These are phyloP conservation scores for Mycena indigotica DNA, from an alignment of 768 basidiomycete genomes.

Conservation along the genomic window DNA sequence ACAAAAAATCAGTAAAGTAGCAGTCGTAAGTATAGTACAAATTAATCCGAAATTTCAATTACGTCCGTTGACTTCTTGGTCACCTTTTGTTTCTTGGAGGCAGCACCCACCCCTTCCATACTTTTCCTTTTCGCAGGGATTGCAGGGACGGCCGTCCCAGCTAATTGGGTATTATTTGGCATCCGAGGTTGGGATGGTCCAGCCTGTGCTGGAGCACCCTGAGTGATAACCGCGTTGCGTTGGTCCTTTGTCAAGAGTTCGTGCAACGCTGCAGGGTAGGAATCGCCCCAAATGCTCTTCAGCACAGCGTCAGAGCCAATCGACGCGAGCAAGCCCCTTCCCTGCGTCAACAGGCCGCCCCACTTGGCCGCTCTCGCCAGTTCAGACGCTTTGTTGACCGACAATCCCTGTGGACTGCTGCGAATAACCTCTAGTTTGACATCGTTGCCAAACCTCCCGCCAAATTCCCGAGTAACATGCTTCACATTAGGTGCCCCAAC, in stretches of 20 bases:
- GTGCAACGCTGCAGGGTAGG: not conserved
- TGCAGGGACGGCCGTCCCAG: not conserved
- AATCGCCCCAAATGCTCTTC: not conserved
- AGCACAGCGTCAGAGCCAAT: not conserved
- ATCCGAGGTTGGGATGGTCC: not conserved
- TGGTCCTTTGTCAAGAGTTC: constrained; percentile 3
- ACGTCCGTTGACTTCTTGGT: not conserved
- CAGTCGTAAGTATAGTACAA: not conserved
- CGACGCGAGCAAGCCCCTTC: not conserved
- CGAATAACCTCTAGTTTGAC: not conserved
- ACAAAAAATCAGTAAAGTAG: too few relatives aligned
- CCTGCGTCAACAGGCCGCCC: constrained; percentile 1
- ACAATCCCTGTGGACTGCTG: not conserved
- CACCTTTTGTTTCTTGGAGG: not conserved
- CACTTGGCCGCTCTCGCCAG: constrained; percentile 2
- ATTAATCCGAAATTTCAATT: not conserved
- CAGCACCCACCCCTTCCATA: not conserved
- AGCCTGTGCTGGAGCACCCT: not conserved
- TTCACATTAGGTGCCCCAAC: not conserved
- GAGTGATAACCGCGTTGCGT: not conserved
- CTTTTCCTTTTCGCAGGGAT: not conserved
- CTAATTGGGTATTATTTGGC: too few relatives aligned
- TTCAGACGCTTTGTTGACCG: constrained; percentile 1
- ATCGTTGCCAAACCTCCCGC: not conserved
- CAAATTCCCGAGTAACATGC: not conserved